Conservation (phyloP, 345 rosid genomes). For the Erysimum cheiranthoides region DNA sequence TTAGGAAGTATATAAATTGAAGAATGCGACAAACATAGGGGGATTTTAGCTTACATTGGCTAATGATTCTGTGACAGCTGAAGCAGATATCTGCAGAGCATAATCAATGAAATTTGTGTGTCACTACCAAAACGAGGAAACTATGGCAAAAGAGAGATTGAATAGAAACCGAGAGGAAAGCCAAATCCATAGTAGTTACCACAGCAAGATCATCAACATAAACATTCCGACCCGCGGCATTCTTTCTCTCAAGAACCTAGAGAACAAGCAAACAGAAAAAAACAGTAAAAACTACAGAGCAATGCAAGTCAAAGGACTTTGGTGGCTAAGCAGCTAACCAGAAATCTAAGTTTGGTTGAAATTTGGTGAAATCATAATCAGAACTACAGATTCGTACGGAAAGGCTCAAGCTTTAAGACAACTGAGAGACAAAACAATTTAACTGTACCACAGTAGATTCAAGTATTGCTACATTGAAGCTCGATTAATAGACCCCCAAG, state of each 20-base stretch:
- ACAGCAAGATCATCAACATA: slow-evolving; percentile 68
- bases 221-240: slow-evolving; percentile 49
- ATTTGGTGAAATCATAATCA: not conserved
- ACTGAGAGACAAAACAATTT: slow-evolving; percentile 1
- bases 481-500: not conserved
- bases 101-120: not conserved
- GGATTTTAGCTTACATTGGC: slow-evolving; percentile 70
- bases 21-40: not conserved
- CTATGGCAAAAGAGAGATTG: not conserved
- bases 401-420: slow-evolving; percentile 37
- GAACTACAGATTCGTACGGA: slow-evolving; percentile 7
- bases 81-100: slow-evolving; percentile 77
- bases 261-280: slow-evolving; percentile 38
- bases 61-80: slow-evolving; percentile 85
- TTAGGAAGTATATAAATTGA: not conserved
- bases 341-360: not conserved
- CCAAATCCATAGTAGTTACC: slow-evolving; percentile 51
- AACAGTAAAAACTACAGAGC: slow-evolving; percentile 8
- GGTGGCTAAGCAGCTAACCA: slow-evolving; percentile 13
- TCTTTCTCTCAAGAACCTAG: slow-evolving; percentile 75
- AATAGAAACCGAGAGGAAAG: not conserved
- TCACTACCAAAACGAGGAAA: slow-evolving; percentile 3
- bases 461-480: slow-evolving; percentile 1
- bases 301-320: slow-evolving; percentile 30
- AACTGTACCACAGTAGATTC: slow-evolving; percentile 10